phyloP scores from a whole-genome alignment of 805 yeast species.

The Yarrowia alimentaria region DNA sequence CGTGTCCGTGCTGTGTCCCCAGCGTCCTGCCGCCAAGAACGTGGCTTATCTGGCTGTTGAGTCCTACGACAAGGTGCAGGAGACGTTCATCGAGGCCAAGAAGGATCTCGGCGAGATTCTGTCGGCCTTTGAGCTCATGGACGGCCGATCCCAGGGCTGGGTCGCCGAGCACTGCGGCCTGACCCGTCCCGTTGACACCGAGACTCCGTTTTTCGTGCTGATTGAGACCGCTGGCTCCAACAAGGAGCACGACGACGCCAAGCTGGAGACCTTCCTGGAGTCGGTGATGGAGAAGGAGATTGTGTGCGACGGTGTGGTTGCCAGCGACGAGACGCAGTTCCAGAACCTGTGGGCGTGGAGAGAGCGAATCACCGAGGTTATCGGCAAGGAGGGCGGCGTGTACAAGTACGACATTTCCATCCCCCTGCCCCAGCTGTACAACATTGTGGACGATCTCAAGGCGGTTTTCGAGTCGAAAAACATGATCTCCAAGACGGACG shows the following conservation, averaged over 20 bases:
- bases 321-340: slow-evolving; percentile 90
- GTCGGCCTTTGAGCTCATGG: slow-evolving; percentile 95
- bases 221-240: slow-evolving; percentile 97
- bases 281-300: slow-evolving; percentile 77
- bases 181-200: slow-evolving; percentile 75
- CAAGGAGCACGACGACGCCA: slow-evolving; percentile 88
- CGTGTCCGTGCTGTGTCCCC: slow-evolving; percentile 83
- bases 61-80: slow-evolving; percentile 78
- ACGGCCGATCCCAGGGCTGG: slow-evolving; percentile 54
- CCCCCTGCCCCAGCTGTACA: slow-evolving; percentile 78
- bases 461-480: slow-evolving; percentile 55
- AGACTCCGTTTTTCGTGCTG: slow-evolving; percentile 83
- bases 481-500: slow-evolving; percentile 60
- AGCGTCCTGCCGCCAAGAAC: slow-evolving; percentile 79
- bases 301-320: slow-evolving; percentile 91
- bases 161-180: slow-evolving; percentile 50
- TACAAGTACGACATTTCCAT: slow-evolving; percentile 95
- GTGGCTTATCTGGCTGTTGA: slow-evolving; percentile 85
- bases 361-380: slow-evolving; percentile 88
- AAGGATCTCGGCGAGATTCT: slow-evolving; percentile 77
- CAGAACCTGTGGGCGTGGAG: slow-evolving; percentile 91
- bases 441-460: slow-evolving; percentile 75
- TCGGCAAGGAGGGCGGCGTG: slow-evolving; percentile 84
- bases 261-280: slow-evolving; percentile 81
- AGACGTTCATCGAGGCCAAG: slow-evolving; percentile 76